A percentile compares a stretch with the other conserved stretches of the same genome.
phyloP scores from a whole-genome alignment of 345 rosid species.

The Camelina neglecta region DNA sequence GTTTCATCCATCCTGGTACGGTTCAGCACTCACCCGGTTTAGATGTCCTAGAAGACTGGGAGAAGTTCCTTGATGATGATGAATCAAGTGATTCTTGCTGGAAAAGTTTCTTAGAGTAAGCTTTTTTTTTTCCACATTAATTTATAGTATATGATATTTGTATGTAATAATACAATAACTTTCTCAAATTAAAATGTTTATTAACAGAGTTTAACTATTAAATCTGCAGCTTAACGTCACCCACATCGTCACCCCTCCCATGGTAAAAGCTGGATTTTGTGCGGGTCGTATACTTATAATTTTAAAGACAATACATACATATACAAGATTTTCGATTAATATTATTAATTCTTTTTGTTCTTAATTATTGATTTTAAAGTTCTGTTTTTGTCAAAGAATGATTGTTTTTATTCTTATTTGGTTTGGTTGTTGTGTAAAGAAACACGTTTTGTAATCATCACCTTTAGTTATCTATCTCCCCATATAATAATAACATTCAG shows the following conservation, averaged over 20 bases:
- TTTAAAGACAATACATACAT: neutral
- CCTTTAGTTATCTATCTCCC: neutral
- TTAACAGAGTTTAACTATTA: constrained; percentile 14
- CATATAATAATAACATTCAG: neutral
- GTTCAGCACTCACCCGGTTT: constrained; percentile 35
- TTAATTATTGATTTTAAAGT: constrained; percentile 14
- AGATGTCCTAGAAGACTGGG: constrained; percentile 57
- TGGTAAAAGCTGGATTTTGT: constrained; percentile 48
- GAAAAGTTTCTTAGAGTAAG: constrained; percentile 69
- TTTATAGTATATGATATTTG: neutral
- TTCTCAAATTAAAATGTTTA: constrained; percentile 1
- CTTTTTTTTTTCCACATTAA: constrained; percentile 10
- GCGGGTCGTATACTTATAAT: constrained; percentile 9
- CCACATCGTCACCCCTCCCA: constrained; percentile 42
- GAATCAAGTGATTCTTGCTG: constrained; percentile 64
- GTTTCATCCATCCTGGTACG: constrained; percentile 35
- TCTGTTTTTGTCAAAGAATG: constrained; percentile 5
- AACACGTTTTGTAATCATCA: constrained; percentile 15
- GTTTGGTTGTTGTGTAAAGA: constrained; percentile 35
- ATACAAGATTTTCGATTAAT: constrained; percentile 4
- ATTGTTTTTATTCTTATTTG: constrained; percentile 29
- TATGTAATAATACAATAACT: neutral
- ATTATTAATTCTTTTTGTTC: constrained; percentile 14
- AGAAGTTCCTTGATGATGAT: constrained; percentile 66
- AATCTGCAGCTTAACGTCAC: constrained; percentile 52